These are phyloP conservation scores for Tetrapisispora namnaoensis DNA, from an alignment of 805 yeast genomes.

Conservation along the genomic window DNA sequence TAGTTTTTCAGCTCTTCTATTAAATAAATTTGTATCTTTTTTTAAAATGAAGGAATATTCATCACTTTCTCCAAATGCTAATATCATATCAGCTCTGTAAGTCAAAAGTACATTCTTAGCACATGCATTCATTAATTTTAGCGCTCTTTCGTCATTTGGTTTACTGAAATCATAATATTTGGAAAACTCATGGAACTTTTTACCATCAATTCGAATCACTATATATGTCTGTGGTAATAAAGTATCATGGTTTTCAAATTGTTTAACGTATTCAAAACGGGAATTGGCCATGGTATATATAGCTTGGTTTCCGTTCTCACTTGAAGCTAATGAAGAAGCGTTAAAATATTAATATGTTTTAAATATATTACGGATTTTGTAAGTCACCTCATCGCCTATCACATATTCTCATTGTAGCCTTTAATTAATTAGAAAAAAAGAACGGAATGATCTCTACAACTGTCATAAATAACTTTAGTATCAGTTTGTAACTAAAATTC, in stretches of 20 bases:
- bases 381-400: not conserved
- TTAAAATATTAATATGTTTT: not conserved
- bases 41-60: slow-evolving; percentile 79
- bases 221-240: slow-evolving; percentile 75
- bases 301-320: not conserved
- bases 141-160: slow-evolving; percentile 78
- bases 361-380: not conserved
- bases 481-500: not conserved
- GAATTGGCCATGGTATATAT: slow-evolving; percentile 61
- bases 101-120: slow-evolving; percentile 56
- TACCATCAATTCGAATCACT: slow-evolving; percentile 82
- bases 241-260: slow-evolving; percentile 63
- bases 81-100: slow-evolving; percentile 55
- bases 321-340: not conserved
- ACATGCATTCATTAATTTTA: slow-evolving; percentile 70
- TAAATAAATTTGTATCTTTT: slow-evolving; percentile 57
- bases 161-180: slow-evolving; percentile 63
- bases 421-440: too few species aligned
- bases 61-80: slow-evolving; percentile 94
- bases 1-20: slow-evolving; percentile 71
- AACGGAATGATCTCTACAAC: too few species aligned
- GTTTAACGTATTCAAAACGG: slow-evolving; percentile 75
- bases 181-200: slow-evolving; percentile 86
- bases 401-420: not conserved
- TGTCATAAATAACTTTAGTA: too few species aligned